phyloP scores from a whole-genome alignment of 805 yeast species.

The Dipodascus albidus region DNA sequence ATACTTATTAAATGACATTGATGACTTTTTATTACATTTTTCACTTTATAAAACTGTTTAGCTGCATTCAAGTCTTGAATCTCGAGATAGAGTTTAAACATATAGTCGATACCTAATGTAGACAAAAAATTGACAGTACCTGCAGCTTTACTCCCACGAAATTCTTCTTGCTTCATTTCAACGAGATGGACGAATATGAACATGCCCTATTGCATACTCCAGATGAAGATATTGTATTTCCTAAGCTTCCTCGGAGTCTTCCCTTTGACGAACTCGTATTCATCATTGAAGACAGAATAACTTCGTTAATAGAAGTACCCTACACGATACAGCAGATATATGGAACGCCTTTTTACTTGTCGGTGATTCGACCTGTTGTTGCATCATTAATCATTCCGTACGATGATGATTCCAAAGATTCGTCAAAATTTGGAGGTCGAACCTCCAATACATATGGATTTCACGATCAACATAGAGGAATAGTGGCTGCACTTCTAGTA shows the following conservation, averaged over 20 bases:
- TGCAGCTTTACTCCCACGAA: too few species aligned
- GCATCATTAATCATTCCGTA: slow-evolving; percentile 6
- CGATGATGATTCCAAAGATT: background rate
- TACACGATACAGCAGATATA: slow-evolving; percentile 21
- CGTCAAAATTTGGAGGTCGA: background rate
- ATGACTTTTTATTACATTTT: too few species aligned
- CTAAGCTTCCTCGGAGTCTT: slow-evolving; percentile 14
- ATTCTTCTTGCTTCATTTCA: background rate
- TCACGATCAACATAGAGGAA: slow-evolving; percentile 19
- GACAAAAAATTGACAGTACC: too few species aligned
- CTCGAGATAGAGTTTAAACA: too few species aligned
- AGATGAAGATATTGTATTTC: slow-evolving; percentile 9
- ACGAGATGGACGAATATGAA: background rate
- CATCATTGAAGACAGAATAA: slow-evolving; percentile 17
- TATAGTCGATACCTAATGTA: too few species aligned
- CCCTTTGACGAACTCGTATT: slow-evolving; percentile 17
- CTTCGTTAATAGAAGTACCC: slow-evolving; percentile 18
- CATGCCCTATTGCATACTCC: background rate
- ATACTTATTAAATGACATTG: background rate
- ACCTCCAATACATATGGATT: background rate
- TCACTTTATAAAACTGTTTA: too few species aligned
- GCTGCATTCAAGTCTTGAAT: too few species aligned
- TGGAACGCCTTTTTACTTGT: slow-evolving; percentile 16
- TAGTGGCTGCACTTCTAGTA: slow-evolving; percentile 22
- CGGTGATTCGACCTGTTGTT: slow-evolving; percentile 18